Base-by-base conservation (phyloP, 139 green algal genomes). In the Pycnococcus provasolii region DNA sequence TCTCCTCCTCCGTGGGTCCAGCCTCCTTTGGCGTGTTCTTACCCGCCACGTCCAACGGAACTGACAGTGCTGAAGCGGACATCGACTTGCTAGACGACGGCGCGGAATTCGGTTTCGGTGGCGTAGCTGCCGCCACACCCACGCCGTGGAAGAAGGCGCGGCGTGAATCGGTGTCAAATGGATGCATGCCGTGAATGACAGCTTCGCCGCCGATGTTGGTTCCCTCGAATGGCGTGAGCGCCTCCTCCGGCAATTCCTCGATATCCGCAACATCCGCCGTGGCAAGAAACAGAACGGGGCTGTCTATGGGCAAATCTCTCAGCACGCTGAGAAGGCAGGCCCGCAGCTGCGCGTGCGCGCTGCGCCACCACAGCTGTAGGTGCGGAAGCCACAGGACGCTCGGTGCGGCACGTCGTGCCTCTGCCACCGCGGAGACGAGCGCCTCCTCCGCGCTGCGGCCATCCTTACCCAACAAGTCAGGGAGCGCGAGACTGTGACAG, bases 361-460 rank as follows among this genome's bases (percentile, higher is more conserved):
- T 79, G 2, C 75, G 57, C 78, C 79, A 83, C 76, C 80, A 84
- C 37, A 85, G 58, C 44, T 82, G 73, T 8, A 89, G 67, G 67
- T 96, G 86, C 1, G 90, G 90, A 59, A 95, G 82, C 79, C 83
- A 96, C 51, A 96, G 80, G 39, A 96, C 70, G 8, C 87, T 80
- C 7, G 90, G 90, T 3, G 90, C 84, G 1, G 83, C 83, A 1
- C 85, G 73, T 7, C 84, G 71, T 6, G 90, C 90, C 68, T 96
- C 90, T 40, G 82, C 73, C 45, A 96, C 73, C 0, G 81, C 81
- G 42, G 81, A 79, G 70, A 96, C 89, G 50, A 96, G 73, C 40
- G 88, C 90, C 75, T 96, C 90, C 69, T 96, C 90, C 2, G 87
- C 77, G n/a, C 74, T 85, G 40, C 87, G 83, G 51, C 73, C 77